These are phyloP conservation scores for Coemansia sp. DNA, from an alignment of 192 early-diverging fungal genomes.

Conservation along the genomic window DNA sequence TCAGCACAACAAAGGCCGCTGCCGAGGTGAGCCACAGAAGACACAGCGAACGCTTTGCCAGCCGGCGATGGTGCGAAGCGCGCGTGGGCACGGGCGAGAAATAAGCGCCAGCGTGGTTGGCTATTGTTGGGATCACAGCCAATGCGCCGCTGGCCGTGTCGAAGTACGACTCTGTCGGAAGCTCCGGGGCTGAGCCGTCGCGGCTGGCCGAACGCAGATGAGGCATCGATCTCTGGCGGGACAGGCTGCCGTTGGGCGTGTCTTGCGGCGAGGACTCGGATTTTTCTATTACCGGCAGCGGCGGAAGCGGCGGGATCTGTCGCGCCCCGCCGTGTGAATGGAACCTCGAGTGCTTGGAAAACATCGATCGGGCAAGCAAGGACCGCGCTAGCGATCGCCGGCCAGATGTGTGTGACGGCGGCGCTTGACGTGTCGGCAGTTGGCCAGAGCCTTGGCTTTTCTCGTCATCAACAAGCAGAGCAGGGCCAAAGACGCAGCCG, in stretches of 20 bases:
- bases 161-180: slow-evolving; percentile 41
- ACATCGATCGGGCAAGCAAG: slow-evolving; percentile 37
- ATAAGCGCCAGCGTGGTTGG: slow-evolving; percentile 30
- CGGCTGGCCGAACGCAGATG: slow-evolving; percentile 33
- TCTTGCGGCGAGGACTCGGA: background rate
- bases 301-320: slow-evolving; percentile 18
- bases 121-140: background rate
- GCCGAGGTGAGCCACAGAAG: slow-evolving; percentile 47
- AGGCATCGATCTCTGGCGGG: slow-evolving; percentile 54
- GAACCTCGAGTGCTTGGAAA: slow-evolving; percentile 26
- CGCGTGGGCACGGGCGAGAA: slow-evolving; percentile 42
- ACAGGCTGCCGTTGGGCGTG: slow-evolving; percentile 6
- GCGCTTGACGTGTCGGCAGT: background rate
- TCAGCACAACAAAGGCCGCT: slow-evolving; percentile 30
- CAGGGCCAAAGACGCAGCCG: slow-evolving; percentile 47
- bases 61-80: slow-evolving; percentile 17
- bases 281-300: slow-evolving; percentile 5
- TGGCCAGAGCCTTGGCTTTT: background rate
- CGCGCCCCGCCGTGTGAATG: slow-evolving; percentile 26
- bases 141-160: slow-evolving; percentile 15
- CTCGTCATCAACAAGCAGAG: slow-evolving; percentile 7
- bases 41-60: slow-evolving; percentile 45
- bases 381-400: slow-evolving; percentile 44
- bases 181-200: slow-evolving; percentile 26
- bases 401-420: slow-evolving; percentile 40